Evolutionary conservation across 257 asterid genomes (phyloP).

Genomic region (Agastache rugosa): DNA sequence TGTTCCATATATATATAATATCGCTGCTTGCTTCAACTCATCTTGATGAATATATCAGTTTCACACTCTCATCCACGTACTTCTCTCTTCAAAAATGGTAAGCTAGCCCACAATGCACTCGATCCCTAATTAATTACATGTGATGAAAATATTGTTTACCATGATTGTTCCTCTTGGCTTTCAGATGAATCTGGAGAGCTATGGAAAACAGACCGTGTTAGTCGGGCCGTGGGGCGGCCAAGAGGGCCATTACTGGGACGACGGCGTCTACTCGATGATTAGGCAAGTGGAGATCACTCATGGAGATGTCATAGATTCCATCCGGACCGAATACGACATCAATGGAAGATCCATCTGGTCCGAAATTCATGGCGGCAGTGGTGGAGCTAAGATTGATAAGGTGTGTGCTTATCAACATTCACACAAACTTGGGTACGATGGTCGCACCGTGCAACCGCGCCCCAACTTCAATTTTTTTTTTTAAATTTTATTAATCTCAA

Average conservation of each 20-base stretch:
- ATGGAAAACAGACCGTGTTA: slow-evolving; percentile 45
- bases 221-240: slow-evolving; percentile 93
- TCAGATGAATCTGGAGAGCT: slow-evolving; percentile 50
- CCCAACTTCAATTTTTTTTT: too few relatives aligned
- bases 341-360: slow-evolving; percentile 73
- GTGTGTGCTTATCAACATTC: slow-evolving; percentile 35
- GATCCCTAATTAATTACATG: neutral
- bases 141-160: neutral
- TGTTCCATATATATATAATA: slow-evolving; percentile 8
- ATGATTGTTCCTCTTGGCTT: neutral
- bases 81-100: slow-evolving; percentile 34
- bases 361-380: slow-evolving; percentile 75
- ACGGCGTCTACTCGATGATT: slow-evolving; percentile 62
- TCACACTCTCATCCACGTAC: neutral
- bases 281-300: slow-evolving; percentile 69
- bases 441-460: too few relatives aligned
- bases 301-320: slow-evolving; percentile 67
- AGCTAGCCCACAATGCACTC: neutral
- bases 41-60: neutral
- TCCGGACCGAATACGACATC: slow-evolving; percentile 66
- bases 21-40: slow-evolving; percentile 6
- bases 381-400: slow-evolving; percentile 62
- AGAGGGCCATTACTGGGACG: slow-evolving; percentile 78
- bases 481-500: too few relatives aligned
- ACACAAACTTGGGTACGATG: too few relatives aligned